phyloP scores from a whole-genome alignment of 1,284 basidiomycete species.

The Somion occarium region DNA sequence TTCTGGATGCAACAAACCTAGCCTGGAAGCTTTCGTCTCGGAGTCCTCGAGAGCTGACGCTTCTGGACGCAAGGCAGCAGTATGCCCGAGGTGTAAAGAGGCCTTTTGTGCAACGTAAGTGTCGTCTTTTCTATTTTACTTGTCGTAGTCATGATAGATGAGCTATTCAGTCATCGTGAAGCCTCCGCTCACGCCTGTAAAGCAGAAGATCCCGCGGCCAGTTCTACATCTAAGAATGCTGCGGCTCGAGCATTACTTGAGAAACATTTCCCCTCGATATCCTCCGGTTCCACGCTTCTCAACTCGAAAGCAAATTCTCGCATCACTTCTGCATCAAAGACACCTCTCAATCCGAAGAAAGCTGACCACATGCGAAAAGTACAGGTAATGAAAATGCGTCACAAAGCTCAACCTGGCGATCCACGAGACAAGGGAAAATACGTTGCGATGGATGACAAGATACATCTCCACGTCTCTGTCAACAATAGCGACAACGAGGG shows the following conservation, averaged over 20 bases:
- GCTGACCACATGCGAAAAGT: conserved; percentile 50
- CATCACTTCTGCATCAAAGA: conserved; percentile 11
- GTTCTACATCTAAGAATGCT: conserved; percentile 34
- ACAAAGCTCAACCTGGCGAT: conserved; percentile 59
- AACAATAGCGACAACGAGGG: conserved; percentile 29
- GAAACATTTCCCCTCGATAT: conserved; percentile 43
- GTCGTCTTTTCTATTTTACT: conserved; percentile 10
- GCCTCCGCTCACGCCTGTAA: conserved; percentile 50
- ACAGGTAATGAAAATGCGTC: conserved; percentile 69
- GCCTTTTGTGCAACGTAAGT: conserved; percentile 60
- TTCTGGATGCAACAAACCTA: conserved; percentile 47
- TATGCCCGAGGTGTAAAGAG: conserved; percentile 49
- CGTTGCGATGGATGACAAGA: conserved; percentile 46
- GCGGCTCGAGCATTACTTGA: conserved; percentile 49
- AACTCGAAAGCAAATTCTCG: conserved; percentile 13
- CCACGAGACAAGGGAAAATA: conserved; percentile 43
- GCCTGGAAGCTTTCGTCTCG: conserved; percentile 37
- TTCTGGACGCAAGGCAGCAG: conserved; percentile 29
- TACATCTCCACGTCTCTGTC: conserved; percentile 45
- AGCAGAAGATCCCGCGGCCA: conserved; percentile 12
- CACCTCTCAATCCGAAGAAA: conserved; percentile 47
- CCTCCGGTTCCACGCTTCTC: conserved; percentile 10
- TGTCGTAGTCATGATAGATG: conserved; percentile 25
- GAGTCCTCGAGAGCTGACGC: conserved; percentile 20
- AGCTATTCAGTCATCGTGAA: conserved; percentile 41